These are phyloP conservation scores for Citeromyces nyonsensis DNA, from an alignment of 805 yeast species.

Conservation along the genomic window DNA sequence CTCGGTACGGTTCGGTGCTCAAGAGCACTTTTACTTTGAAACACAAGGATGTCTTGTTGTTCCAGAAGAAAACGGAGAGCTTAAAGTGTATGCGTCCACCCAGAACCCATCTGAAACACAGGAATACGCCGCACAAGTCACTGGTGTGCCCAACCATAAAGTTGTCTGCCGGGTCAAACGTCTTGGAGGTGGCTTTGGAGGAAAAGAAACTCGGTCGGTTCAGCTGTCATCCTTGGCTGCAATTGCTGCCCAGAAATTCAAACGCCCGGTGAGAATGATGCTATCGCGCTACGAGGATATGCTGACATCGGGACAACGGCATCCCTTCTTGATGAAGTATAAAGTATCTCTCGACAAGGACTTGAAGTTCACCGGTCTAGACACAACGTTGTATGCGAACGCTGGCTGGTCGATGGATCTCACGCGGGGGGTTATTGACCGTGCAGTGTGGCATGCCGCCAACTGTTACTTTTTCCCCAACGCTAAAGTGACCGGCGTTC, in stretches of 20 bases:
- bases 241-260: constrained; percentile 24
- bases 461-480: constrained; percentile 27
- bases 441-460: constrained; percentile 26
- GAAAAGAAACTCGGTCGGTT: constrained; percentile 26
- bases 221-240: constrained; percentile 21
- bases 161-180: constrained; percentile 24
- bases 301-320: constrained; percentile 28
- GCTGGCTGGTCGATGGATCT: constrained; percentile 34
- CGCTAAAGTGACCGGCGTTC: constrained; percentile 18
- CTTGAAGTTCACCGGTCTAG: constrained; percentile 21
- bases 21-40: constrained; percentile 32
- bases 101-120: constrained; percentile 31
- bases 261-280: constrained; percentile 24
- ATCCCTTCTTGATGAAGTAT: constrained; percentile 27
- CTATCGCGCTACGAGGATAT: constrained; percentile 26
- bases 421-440: constrained; percentile 30
- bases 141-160: constrained; percentile 24
- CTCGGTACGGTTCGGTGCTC: constrained; percentile 24
- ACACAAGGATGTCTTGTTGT: constrained; percentile 25
- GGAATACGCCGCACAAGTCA: constrained; percentile 21
- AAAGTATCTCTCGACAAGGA: constrained; percentile 23
- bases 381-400: constrained; percentile 23
- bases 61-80: constrained; percentile 30
- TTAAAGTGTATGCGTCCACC: constrained; percentile 24
- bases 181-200: constrained; percentile 35